A percentile compares a stretch with the other conserved stretches of the same genome.
phyloP scores from a whole-genome alignment of 768 basidiomycete species.

The Boletellus ananiceps region DNA sequence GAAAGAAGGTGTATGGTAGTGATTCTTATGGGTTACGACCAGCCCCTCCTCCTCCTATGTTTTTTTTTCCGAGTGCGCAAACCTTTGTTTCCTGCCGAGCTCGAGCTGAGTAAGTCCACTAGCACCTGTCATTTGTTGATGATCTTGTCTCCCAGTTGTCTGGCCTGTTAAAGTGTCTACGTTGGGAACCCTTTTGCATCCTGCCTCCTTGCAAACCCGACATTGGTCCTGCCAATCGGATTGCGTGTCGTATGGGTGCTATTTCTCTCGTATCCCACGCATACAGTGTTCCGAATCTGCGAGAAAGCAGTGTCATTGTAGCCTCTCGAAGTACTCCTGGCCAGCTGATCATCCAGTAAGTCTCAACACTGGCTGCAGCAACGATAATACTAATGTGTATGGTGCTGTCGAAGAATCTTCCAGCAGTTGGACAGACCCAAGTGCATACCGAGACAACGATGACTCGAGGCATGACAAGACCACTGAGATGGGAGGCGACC shows the following conservation, averaged over 20 bases:
- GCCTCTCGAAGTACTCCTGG: not conserved
- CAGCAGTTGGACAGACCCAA: not conserved
- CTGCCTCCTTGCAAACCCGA: not conserved
- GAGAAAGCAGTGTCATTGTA: conserved; percentile 11
- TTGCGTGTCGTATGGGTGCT: not conserved
- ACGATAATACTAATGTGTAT: not conserved
- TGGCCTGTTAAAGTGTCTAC: not conserved
- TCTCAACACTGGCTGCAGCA: not conserved
- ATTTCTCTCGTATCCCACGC: not conserved
- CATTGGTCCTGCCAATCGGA: not conserved
- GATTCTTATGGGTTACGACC: not conserved
- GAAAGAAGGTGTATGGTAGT: not conserved
- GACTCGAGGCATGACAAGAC: not conserved
- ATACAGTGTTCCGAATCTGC: conserved; percentile 1
- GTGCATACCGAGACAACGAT: not conserved
- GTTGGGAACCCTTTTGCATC: not conserved
- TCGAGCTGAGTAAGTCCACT: not conserved
- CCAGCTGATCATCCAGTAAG: not conserved
- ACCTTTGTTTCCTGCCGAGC: not conserved
- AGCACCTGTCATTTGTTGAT: not conserved
- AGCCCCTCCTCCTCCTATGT: not conserved
- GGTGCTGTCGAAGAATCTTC: not conserved
- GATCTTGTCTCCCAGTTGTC: not conserved
- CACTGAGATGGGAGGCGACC: no score
- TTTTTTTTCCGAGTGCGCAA: not conserved